Evolutionary conservation across 345 rosid species (phyloP), one percentile per base, ranked within the genome.

Genomic region (Euphorbia pulcherrima): DNA sequence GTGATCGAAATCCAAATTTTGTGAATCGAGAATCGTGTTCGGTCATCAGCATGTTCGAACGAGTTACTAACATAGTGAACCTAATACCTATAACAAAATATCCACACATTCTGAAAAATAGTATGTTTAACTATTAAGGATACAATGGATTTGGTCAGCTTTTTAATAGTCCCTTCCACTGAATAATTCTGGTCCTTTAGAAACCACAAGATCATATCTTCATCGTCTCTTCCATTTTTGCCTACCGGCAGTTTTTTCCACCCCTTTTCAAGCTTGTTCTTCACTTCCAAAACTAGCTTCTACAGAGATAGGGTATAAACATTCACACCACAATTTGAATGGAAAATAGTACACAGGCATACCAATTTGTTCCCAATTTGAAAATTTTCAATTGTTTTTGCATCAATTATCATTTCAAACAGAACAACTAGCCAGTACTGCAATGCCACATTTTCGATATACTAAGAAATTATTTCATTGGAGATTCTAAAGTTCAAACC

Each of bases 201-300:
- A 72, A 85, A 94, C 99, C 99, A 86, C 4, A 87, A 84, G 50
- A 91, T 91, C 96, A 91, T 85, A 23, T 87, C 92, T 68, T 91
- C 97, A 79, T 93, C 99, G 67, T 91, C 92, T 83, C 97, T 83
- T 65, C 96, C 99, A 76, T 89, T 74, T 78, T 80, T 88, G 12
- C 97, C 99, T 18, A 85, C 65, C 0, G 92, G 88, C 20, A 94
- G 96, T 78, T 78, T 72, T 46, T n/a, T 21, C 60, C 84, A 68
- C 37, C 88, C 87, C 67, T 75, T 89, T 30, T 77, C 85, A 73
- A 91, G 96, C 77, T 77, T 82, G 75, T 83, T 61, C 73, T 88
- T 89, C 0, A 89, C 96, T 83, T 94, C 88, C 74, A 81, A 63
- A 79, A 88, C 92, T 73, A 90, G 76, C 92, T 93, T 83, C 82